phyloP scores from a whole-genome alignment of 176 grass and related monocot species.

The Carex kokanica region DNA sequence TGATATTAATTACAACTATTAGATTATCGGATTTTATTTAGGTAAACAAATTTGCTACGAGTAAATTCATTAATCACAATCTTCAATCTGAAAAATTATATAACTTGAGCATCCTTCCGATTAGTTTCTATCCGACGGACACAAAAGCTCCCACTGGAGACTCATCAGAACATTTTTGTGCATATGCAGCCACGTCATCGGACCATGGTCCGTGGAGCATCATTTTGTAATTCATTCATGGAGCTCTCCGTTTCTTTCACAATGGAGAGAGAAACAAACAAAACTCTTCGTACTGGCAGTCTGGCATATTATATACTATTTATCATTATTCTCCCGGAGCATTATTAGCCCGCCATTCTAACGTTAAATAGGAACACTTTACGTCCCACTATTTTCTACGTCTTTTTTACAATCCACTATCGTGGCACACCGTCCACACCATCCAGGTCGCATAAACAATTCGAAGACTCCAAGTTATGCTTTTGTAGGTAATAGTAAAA shows the following conservation, averaged over 20 bases:
- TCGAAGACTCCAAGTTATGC: neutral
- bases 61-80: no score
- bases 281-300: neutral
- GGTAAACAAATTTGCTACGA: no score
- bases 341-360: neutral
- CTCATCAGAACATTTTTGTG: neutral
- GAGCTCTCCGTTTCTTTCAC: neutral
- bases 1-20: no score
- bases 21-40: no score
- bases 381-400: neutral
- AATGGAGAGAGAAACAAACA: neutral
- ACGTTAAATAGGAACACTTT: neutral
- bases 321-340: neutral
- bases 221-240: neutral
- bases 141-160: neutral
- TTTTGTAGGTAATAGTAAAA: neutral
- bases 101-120: no score
- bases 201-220: neutral
- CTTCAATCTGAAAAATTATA: no score
- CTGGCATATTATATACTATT: no score
- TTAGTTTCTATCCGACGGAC: neutral
- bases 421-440: neutral
- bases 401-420: neutral
- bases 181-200: neutral
- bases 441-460: neutral